phyloP scores from a whole-genome alignment of 257 asterid genomes.

The Schizonepeta tenuifolia region DNA sequence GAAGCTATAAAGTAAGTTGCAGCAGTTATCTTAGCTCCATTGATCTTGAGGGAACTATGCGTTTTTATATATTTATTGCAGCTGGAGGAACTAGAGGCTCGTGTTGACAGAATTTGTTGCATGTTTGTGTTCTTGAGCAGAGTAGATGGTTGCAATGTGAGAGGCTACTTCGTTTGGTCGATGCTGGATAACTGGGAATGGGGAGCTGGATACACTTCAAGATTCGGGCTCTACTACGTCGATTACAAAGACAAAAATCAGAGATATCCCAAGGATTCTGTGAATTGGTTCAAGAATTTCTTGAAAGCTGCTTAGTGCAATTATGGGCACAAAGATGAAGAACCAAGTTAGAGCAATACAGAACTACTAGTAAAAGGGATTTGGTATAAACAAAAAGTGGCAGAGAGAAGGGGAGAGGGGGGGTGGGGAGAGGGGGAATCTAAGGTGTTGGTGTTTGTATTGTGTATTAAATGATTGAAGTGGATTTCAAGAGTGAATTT shows the following conservation, averaged over 20 bases:
- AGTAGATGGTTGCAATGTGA: slow-evolving; percentile 85
- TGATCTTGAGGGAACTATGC: background rate
- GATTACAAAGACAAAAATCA: slow-evolving; percentile 64
- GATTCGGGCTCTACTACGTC: slow-evolving; percentile 85
- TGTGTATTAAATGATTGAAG: background rate
- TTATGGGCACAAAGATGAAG: background rate
- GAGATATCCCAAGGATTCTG: slow-evolving; percentile 86
- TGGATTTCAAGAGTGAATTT: background rate
- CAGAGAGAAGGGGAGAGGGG: no score
- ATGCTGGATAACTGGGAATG: slow-evolving; percentile 95
- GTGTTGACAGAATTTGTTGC: background rate
- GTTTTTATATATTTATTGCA: no score
- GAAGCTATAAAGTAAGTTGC: slow-evolving; percentile 72
- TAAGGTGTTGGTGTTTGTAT: background rate
- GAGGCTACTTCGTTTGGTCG: slow-evolving; percentile 91
- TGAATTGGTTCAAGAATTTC: slow-evolving; percentile 78
- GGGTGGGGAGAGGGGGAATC: no score
- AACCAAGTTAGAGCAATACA: background rate
- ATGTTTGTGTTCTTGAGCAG: slow-evolving; percentile 42
- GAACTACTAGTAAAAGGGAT: background rate
- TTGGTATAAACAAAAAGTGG: background rate
- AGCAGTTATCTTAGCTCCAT: background rate
- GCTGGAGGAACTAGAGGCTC: no score
- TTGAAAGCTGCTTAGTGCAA: slow-evolving; percentile 46
- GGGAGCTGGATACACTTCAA: slow-evolving; percentile 72